Conservation (phyloP, 2,329 filamentous ascomycete genomes). For the Venturia nashicola region DNA sequence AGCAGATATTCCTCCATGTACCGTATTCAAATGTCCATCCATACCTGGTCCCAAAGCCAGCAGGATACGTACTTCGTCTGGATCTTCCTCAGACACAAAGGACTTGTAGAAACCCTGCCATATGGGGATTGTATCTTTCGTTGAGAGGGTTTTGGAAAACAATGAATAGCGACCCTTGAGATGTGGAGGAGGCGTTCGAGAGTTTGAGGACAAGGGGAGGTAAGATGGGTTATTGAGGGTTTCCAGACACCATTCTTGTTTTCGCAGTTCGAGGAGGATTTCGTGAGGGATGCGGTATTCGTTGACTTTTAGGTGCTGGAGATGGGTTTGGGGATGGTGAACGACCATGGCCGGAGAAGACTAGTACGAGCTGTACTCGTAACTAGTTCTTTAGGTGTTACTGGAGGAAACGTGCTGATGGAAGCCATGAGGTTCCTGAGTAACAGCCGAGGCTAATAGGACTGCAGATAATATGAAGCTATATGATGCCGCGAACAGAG, state of each 20-base stretch:
- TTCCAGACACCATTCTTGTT: conserved; percentile 2
- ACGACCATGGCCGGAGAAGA: neutral
- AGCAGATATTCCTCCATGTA: neutral
- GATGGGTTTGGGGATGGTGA: neutral
- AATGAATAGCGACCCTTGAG: neutral
- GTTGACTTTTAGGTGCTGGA: neutral
- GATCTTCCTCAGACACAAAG: neutral
- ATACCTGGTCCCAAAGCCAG: neutral
- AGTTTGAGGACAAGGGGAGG: neutral
- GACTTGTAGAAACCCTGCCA: conserved; percentile 1
- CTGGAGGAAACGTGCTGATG: too few relatives aligned
- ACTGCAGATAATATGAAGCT: too few relatives aligned
- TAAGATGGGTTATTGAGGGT: neutral
- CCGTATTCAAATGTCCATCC: conserved; percentile 1
- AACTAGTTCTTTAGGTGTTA: too few relatives aligned
- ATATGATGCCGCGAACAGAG: too few relatives aligned
- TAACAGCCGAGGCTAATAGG: too few relatives aligned
- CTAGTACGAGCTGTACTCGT: too few relatives aligned
- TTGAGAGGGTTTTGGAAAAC: neutral
- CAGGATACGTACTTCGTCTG: neutral
- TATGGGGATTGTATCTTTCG: neutral
- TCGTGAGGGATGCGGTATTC: neutral
- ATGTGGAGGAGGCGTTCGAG: neutral
- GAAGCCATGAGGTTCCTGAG: too few relatives aligned
- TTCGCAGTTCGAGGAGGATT: neutral